Percentiles rank a stretch among this genome's conserved stretches.
phyloP scores from a whole-genome alignment of 2,329 filamentous ascomycete species.

The Tolypocladium capitatum region DNA sequence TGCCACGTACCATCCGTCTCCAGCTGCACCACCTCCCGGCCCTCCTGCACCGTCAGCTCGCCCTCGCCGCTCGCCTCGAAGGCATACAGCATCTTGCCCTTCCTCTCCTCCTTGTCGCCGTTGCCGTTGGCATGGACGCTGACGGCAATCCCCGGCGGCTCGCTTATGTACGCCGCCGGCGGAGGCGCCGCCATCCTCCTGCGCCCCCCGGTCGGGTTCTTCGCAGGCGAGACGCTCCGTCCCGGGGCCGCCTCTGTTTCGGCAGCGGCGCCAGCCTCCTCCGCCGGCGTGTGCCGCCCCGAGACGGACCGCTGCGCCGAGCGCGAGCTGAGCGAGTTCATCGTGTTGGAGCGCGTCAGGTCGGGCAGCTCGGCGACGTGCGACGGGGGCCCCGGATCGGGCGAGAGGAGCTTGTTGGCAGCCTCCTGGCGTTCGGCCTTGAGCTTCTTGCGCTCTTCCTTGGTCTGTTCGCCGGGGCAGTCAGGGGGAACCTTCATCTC shows the following conservation, averaged over 20 bases:
- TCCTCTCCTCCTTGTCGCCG: constrained; percentile 32
- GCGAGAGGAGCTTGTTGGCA: constrained; percentile 47
- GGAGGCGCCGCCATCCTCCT: constrained; percentile 79
- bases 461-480: constrained; percentile 84
- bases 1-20: constrained; percentile 72
- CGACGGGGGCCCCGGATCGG: constrained; percentile 23
- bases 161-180: constrained; percentile 64
- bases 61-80: constrained; percentile 74
- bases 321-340: constrained; percentile 80
- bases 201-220: constrained; percentile 20
- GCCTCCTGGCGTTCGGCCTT: constrained; percentile 75
- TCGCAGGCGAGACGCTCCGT: constrained; percentile 13
- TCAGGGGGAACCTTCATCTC: constrained; percentile 97
- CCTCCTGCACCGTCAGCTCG: constrained; percentile 69
- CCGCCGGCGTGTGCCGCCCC: constrained; percentile 33
- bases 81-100: constrained; percentile 77
- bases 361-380: constrained; percentile 50
- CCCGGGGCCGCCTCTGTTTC: constrained; percentile 11
- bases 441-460: constrained; percentile 90
- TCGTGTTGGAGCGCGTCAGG: constrained; percentile 70
- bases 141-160: constrained; percentile 40
- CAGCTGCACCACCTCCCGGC: constrained; percentile 61
- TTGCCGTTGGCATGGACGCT: constrained; percentile 21
- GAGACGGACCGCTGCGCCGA: constrained; percentile 52
- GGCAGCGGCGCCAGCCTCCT: constrained; percentile 26